A percentile compares a stretch with the other conserved stretches of the same genome.
Conservation (phyloP, 768 basidiomycete species). For the Cystofilobasidium bisporidii region DNA sequence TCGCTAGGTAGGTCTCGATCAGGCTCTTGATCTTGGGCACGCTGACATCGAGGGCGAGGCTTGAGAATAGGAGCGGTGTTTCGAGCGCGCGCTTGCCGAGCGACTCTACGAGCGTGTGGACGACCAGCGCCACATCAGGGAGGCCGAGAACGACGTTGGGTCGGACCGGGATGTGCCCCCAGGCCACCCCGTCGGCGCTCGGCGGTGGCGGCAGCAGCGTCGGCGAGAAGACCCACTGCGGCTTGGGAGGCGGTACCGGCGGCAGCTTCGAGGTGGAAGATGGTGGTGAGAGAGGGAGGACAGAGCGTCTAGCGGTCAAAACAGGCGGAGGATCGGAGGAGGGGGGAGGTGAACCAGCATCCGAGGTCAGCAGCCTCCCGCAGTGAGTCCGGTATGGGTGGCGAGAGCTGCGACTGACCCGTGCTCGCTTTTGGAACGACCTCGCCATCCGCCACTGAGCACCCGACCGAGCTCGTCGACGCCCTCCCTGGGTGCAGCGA, state of each 20-base stretch:
- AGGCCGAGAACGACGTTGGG: constrained; percentile 4
- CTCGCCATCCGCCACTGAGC: background rate
- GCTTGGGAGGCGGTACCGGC: background rate
- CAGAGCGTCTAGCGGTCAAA: background rate
- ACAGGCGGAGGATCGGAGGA: no score
- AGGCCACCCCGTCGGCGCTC: background rate
- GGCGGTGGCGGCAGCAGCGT: background rate
- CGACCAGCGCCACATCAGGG: background rate
- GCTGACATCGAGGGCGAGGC: constrained; percentile 74
- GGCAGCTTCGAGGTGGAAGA: background rate
- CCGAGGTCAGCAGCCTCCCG: no score
- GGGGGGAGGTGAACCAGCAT: no score
- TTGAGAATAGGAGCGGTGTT: constrained; percentile 85
- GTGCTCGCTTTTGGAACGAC: background rate
- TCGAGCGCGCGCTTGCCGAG: constrained; percentile 2
- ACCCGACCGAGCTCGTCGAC: constrained; percentile 2
- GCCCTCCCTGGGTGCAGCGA: background rate
- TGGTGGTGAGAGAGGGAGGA: background rate
- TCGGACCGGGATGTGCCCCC: background rate
- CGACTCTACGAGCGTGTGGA: background rate
- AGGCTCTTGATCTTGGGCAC: constrained; percentile 63
- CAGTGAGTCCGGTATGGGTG: no score
- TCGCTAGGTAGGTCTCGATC: constrained; percentile 63
- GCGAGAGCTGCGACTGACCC: background rate
- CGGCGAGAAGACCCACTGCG: background rate